phyloP scores from a whole-genome alignment of 2,329 filamentous ascomycete genomes.

The Apiospora phragmitis region DNA sequence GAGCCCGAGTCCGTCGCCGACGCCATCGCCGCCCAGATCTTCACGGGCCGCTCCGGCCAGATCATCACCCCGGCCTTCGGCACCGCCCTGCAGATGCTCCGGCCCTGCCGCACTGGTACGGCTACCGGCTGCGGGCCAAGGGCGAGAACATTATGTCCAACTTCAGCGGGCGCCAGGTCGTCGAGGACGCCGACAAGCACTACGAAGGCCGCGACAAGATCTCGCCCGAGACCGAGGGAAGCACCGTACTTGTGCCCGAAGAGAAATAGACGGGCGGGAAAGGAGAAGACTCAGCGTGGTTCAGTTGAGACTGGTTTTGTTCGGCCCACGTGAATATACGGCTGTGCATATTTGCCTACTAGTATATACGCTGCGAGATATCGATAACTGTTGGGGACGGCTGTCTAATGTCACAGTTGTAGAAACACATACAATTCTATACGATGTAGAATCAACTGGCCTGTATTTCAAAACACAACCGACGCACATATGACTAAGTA shows the following conservation, averaged over 20 bases:
- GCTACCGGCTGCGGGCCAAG: conserved; percentile 50
- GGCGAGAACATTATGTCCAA: conserved; percentile 42
- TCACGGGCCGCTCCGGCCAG: conserved; percentile 57
- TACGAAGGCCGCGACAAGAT: conserved; percentile 30
- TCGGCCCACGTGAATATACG: background rate
- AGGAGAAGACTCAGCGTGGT: too few species aligned
- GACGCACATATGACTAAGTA: background rate
- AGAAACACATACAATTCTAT: background rate
- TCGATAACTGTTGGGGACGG: too few species aligned
- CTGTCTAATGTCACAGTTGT: background rate
- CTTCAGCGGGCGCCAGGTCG: conserved; percentile 49
- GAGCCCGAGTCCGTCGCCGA: conserved; percentile 65
- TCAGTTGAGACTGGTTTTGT: background rate
- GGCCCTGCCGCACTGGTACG: conserved; percentile 65
- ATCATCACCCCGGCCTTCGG: conserved; percentile 53
- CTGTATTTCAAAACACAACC: background rate
- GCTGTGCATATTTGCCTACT: background rate
- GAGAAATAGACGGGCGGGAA: background rate
- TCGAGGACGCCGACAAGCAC: conserved; percentile 43
- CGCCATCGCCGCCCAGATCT: conserved; percentile 59
- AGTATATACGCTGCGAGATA: background rate
- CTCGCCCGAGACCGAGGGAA: conserved; percentile 15
- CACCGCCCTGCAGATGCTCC: conserved; percentile 41
- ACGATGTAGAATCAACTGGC: background rate
- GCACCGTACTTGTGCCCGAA: conserved; percentile 20